These are phyloP conservation scores for Diaporthe amygdali DNA, from an alignment of 2,329 filamentous ascomycete species.

Conservation along the genomic window DNA sequence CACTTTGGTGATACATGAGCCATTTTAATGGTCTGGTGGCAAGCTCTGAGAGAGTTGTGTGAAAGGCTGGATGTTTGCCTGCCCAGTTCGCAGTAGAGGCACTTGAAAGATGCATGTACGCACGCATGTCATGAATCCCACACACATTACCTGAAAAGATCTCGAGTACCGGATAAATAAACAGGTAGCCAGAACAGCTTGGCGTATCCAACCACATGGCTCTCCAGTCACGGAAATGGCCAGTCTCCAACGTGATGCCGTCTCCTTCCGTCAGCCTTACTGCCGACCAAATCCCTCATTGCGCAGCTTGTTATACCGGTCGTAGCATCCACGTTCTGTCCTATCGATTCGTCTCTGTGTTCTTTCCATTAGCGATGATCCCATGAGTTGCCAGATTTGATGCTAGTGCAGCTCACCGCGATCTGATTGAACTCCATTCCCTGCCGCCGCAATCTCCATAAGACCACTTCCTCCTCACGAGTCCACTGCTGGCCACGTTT, in stretches of 20 bases:
- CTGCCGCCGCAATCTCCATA: constrained; percentile 23
- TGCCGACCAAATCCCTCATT: constrained; percentile 19
- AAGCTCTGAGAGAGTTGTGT: too few relatives aligned
- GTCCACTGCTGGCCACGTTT: constrained; percentile 26
- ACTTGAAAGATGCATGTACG: too few relatives aligned
- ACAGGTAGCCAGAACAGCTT: background rate
- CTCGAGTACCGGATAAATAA: background rate
- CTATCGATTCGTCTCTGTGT: constrained; percentile 21
- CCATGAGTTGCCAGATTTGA: fast-evolving
- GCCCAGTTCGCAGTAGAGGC: too few relatives aligned
- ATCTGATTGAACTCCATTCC: constrained; percentile 25
- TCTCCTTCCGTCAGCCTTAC: background rate
- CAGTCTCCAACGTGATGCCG: background rate
- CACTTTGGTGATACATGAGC: too few relatives aligned
- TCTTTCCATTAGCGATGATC: background rate
- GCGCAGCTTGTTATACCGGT: constrained; percentile 25
- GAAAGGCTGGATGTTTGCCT: too few relatives aligned
- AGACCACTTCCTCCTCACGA: constrained; percentile 17
- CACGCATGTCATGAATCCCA: too few relatives aligned
- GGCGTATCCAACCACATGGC: background rate
- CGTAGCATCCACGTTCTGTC: constrained; percentile 24
- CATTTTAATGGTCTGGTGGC: too few relatives aligned
- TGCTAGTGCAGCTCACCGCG: constrained; percentile 15
- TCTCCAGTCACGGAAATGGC: background rate
- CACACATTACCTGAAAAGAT: background rate